A percentile compares a stretch with the other conserved stretches of the same genome.
phyloP scores from a whole-genome alignment of 257 asterid genomes.

The Nicotiana sylvestris region DNA sequence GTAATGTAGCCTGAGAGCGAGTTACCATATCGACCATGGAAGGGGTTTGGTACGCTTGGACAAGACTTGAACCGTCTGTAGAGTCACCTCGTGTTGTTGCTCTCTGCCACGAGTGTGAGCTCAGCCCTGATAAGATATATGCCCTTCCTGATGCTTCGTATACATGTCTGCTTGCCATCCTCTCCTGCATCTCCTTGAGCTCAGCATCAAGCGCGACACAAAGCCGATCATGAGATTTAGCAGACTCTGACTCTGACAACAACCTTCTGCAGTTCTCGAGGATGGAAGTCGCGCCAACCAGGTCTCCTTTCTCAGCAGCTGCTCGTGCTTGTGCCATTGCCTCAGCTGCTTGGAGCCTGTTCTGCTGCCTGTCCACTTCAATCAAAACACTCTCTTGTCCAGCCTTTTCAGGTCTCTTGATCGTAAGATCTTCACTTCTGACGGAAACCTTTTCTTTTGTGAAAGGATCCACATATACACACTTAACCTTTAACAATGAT shows the following conservation, averaged over 20 bases:
- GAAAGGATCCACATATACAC: conserved; percentile 63
- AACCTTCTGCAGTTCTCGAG: conserved; percentile 58
- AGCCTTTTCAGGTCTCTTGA: conserved; percentile 48
- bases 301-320: conserved; percentile 75
- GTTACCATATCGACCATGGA: conserved; percentile 93
- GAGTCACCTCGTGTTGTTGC: conserved; percentile 98
- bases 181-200: conserved; percentile 96
- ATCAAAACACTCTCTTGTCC: conserved; percentile 40
- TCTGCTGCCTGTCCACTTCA: conserved; percentile 91
- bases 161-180: conserved; percentile 80
- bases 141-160: conserved; percentile 96
- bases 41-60: conserved; percentile 86
- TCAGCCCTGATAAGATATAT: conserved; percentile 79
- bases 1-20: conserved; percentile 68
- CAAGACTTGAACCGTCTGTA: conserved; percentile 64
- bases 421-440: conserved; percentile 48
- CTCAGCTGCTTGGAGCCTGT: conserved; percentile 77
- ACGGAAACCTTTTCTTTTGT: conserved; percentile 47
- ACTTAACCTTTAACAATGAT: conserved; percentile 53
- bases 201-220: conserved; percentile 79
- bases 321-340: conserved; percentile 75
- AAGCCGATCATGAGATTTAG: conserved; percentile 55
- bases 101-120: conserved; percentile 99
- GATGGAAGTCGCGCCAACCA: conserved; percentile 56
- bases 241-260: conserved; percentile 59